Evolutionary conservation across 2,329 filamentous ascomycete genomes (phyloP).

Genomic region (Epichloe glyceriae): DNA sequence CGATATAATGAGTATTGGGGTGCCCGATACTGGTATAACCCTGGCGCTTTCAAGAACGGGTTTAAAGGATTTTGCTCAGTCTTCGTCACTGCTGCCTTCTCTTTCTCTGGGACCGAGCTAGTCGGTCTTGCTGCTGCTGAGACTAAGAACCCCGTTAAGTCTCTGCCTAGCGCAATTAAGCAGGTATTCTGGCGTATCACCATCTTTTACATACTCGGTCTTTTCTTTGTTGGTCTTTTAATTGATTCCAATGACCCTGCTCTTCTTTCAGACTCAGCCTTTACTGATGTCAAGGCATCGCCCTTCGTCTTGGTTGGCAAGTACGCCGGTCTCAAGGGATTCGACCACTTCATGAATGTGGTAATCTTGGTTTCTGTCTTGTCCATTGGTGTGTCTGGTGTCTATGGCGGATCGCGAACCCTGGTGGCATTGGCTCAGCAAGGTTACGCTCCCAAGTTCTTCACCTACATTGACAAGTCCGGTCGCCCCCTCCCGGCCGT

Average conservation of each 20-base stretch:
- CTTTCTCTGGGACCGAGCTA: slow-evolving; percentile 60
- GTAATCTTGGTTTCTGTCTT: slow-evolving; percentile 46
- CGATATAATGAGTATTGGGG: slow-evolving; percentile 34
- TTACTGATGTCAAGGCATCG: slow-evolving; percentile 26
- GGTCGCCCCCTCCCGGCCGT: slow-evolving; percentile 43
- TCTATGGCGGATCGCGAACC: slow-evolving; percentile 47
- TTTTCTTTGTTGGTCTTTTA: slow-evolving; percentile 38
- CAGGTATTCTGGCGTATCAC: slow-evolving; percentile 54
- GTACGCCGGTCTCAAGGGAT: slow-evolving; percentile 37
- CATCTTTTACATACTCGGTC: slow-evolving; percentile 40
- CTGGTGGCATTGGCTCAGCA: slow-evolving; percentile 46
- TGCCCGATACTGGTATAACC: slow-evolving; percentile 34
- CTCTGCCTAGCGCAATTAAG: slow-evolving; percentile 71
- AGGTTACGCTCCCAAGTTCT: slow-evolving; percentile 42
- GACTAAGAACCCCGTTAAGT: slow-evolving; percentile 54
- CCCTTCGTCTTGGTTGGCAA: slow-evolving; percentile 47
- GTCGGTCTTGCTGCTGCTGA: slow-evolving; percentile 35
- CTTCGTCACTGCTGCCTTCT: slow-evolving; percentile 61
- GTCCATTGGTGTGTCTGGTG: slow-evolving; percentile 44
- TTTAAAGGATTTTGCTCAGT: slow-evolving; percentile 63
- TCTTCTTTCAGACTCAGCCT: slow-evolving; percentile 33
- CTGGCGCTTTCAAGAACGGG: slow-evolving; percentile 52
- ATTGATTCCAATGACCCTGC: slow-evolving; percentile 30
- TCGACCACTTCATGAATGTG: slow-evolving; percentile 46
- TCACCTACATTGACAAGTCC: slow-evolving; percentile 43